Evolutionary conservation across 345 rosid species (phyloP).

Genomic region (Brassica rapa): DNA sequence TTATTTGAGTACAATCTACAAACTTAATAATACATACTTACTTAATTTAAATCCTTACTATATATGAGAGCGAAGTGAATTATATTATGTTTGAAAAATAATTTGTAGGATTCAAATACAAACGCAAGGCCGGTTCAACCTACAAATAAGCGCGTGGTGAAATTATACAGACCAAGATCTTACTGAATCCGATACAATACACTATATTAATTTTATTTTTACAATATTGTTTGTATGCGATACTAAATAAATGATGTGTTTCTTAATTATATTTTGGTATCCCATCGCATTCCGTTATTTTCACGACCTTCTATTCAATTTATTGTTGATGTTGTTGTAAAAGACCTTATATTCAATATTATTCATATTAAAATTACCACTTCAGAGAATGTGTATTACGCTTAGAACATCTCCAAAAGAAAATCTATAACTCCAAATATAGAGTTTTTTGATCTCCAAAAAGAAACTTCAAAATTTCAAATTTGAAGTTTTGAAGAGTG

Average conservation of each 20-base stretch:
- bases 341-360: background rate
- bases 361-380: background rate
- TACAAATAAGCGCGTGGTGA: constrained; percentile 44
- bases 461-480: no score
- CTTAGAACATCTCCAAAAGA: no score
- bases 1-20: background rate
- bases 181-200: constrained; percentile 18
- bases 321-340: background rate
- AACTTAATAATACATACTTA: background rate
- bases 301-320: background rate
- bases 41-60: background rate
- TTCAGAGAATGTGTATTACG: background rate
- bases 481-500: no score
- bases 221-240: background rate
- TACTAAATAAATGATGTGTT: constrained; percentile 3
- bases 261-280: background rate
- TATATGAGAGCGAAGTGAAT: background rate
- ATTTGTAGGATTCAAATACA: constrained; percentile 31
- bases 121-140: constrained; percentile 76
- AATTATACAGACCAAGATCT: constrained; percentile 48
- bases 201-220: background rate
- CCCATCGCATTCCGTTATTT: background rate
- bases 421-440: no score
- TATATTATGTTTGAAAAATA: background rate
- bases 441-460: no score